Evolutionary conservation across 106 monocot species (phyloP), one percentile per base, ranked within the genome.

Genomic region (Acorus calamus): DNA sequence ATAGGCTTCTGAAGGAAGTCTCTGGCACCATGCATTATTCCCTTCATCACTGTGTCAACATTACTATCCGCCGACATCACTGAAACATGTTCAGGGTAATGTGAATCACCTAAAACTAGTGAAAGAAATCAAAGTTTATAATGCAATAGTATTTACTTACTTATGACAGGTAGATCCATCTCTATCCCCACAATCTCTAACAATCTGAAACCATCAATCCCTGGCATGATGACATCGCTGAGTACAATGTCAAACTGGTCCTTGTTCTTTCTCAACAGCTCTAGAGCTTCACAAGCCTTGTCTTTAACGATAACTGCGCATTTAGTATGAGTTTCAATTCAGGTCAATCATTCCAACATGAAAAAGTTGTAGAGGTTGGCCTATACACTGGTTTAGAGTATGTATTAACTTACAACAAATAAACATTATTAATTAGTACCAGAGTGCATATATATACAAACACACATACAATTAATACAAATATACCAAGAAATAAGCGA

Each of bases 151-250:
- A 43, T 46, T 50, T 11, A 78, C 72, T 62, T 68, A 78, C 78
- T 68, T 3, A 78, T 68, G 11, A 78, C 68, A 50, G 78, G 78
- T 47, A 78, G 44, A 8, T 68, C 68, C 72, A 72, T 72, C 58
- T 78, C 78, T 2, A 72, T 11, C 11, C 62, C 62, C 48, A 78
- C 42, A n/a, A 58, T 66, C 47, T 78, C 68, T 10, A 66, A 47
- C 57, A 78, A 72, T 63, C 58, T 52, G 42, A 78, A 78, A 4
- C 72, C 78, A 63, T 78, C 78, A 71, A 78, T 78, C 8, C 68
- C 72, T 14, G 73, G 78, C 78, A 78, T 78, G 3, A 69, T 63
- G 48, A 69, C 73, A 78, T 78, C 78, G 69, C 50, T 73, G 4
- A 73, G 68, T 4, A 69, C 69, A 63, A 78, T 11, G 55, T 78